Evolutionary conservation across 192 early-diverging fungal genomes (phyloP).

Genomic region (Thoreauomyces humboldtii): DNA sequence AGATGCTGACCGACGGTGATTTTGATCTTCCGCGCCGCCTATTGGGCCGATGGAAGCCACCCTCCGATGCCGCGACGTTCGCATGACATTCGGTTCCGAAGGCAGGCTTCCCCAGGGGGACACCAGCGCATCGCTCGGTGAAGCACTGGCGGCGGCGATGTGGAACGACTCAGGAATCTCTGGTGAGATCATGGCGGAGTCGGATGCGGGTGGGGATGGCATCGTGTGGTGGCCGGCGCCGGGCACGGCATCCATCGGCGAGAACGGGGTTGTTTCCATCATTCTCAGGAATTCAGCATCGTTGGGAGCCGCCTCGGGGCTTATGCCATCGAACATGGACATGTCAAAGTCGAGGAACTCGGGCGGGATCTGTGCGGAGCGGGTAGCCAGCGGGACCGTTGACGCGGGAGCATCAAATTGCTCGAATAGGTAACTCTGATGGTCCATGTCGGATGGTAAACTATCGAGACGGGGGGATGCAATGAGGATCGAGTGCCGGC

Average conservation of each 20-base stretch:
- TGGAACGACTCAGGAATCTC: too few relatives aligned
- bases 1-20: constrained; percentile 16
- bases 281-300: neutral
- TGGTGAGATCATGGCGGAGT: neutral
- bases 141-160: neutral
- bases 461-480: too few relatives aligned
- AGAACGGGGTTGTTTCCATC: neutral
- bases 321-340: neutral
- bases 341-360: constrained; percentile 7
- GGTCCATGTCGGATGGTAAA: too few relatives aligned
- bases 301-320: neutral
- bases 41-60: constrained; percentile 22
- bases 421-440: too few relatives aligned
- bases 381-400: too few relatives aligned
- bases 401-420: too few relatives aligned
- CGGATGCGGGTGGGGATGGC: neutral
- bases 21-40: neutral
- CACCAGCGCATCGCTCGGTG: neutral
- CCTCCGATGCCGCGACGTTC: constrained; percentile 17
- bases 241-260: neutral
- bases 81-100: constrained; percentile 28
- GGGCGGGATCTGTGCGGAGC: neutral
- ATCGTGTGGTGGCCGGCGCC: neutral
- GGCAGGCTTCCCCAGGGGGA: constrained; percentile 26
- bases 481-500: too few relatives aligned